phyloP scores from a whole-genome alignment of 306 rosid genomes.

The Hippophae rhamnoides region DNA sequence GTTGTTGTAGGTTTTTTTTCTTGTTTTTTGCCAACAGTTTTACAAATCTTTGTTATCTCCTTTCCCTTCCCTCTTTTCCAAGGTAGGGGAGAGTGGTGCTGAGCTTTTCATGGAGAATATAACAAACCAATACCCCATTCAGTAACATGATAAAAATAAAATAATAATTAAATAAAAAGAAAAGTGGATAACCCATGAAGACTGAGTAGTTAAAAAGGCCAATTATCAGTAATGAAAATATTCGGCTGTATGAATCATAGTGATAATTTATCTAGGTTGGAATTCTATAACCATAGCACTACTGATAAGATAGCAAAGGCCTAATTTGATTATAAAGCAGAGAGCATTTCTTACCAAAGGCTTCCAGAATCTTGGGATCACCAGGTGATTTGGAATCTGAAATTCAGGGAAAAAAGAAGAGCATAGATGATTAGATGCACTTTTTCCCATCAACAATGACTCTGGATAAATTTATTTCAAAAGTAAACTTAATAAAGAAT shows the following conservation, averaged over 20 bases:
- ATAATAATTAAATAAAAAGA: conserved; percentile 2
- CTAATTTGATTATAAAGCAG: conserved; percentile 11
- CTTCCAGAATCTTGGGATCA: conserved; percentile 72
- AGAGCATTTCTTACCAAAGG: conserved; percentile 58
- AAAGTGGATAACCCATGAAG: conserved; percentile 2
- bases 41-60: too few relatives aligned
- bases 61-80: too few relatives aligned
- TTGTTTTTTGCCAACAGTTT: too few relatives aligned
- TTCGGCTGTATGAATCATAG: background rate
- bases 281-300: conserved; percentile 6
- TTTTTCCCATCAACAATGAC: background rate
- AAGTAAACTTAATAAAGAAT: too few relatives aligned
- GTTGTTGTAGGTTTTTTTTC: too few relatives aligned
- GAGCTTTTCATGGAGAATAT: too few relatives aligned
- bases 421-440: conserved; percentile 2
- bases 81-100: too few relatives aligned
- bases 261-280: background rate
- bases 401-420: conserved; percentile 17
- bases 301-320: conserved; percentile 1
- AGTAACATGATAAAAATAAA: conserved; percentile 3
- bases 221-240: background rate
- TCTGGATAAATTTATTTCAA: background rate
- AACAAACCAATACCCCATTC: conserved; percentile 1
- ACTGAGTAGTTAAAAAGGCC: too few relatives aligned
- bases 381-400: conserved; percentile 78